Evolutionary conservation across 2,329 filamentous ascomycete species (phyloP).

Genomic region (Aspergillus fumigatiaffinis): DNA sequence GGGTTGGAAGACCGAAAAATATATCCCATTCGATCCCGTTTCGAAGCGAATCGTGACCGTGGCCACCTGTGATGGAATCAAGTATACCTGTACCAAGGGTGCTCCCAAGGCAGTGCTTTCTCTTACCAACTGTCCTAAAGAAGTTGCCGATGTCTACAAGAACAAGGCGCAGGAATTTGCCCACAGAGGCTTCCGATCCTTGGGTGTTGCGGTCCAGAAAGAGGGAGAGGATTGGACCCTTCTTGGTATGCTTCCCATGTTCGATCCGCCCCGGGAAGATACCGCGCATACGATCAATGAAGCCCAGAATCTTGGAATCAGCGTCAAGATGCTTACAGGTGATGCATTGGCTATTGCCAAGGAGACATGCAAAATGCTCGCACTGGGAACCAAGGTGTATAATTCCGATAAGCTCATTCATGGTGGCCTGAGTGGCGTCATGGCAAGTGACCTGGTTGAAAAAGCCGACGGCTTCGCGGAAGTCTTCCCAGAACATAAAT

Average conservation of each 20-base stretch:
- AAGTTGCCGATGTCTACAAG: constrained; percentile 63
- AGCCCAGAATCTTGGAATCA: constrained; percentile 70
- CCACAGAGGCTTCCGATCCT: constrained; percentile 72
- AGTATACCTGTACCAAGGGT: constrained; percentile 71
- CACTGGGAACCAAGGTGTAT: constrained; percentile 74
- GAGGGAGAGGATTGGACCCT: constrained; percentile 70
- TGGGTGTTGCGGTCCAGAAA: constrained; percentile 74
- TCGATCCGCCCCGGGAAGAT: constrained; percentile 74
- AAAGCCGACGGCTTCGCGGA: constrained; percentile 70
- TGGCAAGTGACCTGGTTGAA: constrained; percentile 72
- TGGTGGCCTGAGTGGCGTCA: constrained; percentile 67
- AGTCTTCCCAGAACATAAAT: constrained; percentile 73
- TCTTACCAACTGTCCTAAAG: constrained; percentile 63
- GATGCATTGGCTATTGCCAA: constrained; percentile 76
- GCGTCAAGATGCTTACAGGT: constrained; percentile 77
- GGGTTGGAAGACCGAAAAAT: constrained; percentile 73
- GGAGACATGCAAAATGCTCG: constrained; percentile 78
- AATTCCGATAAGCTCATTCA: constrained; percentile 75
- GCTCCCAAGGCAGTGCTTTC: constrained; percentile 71
- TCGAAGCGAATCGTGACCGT: constrained; percentile 74
- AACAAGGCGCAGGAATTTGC: constrained; percentile 71
- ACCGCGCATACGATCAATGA: constrained; percentile 74
- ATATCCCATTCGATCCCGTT: constrained; percentile 67
- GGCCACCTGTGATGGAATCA: constrained; percentile 64
- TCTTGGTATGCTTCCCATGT: constrained; percentile 74